These are phyloP conservation scores for Paraphoma chrysanthemicola DNA, from an alignment of 2,329 filamentous ascomycete species.

Conservation along the genomic window DNA sequence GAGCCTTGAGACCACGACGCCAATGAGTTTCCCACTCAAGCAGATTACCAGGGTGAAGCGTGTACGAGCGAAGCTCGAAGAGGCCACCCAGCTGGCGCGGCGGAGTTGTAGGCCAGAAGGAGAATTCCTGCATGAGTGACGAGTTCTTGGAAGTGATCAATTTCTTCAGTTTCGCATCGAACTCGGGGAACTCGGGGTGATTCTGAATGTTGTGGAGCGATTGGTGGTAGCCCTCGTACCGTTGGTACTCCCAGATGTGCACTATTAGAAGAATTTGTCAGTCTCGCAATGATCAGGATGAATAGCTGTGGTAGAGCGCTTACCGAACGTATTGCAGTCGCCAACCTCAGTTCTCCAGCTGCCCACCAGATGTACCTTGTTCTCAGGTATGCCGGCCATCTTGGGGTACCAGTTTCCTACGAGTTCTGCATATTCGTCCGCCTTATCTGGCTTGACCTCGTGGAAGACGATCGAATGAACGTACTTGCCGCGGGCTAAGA, in stretches of 20 bases:
- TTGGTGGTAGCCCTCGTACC: constrained; percentile 93
- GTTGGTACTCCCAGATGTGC: constrained; percentile 99
- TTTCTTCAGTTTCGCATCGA: constrained; percentile 83
- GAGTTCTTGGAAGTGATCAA: constrained; percentile 84
- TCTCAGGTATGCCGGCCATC: constrained; percentile 83
- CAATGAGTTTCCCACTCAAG: constrained; percentile 99
- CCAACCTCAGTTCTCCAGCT: constrained; percentile 99
- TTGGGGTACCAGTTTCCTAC: constrained; percentile 91
- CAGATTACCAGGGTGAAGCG: constrained; percentile 91
- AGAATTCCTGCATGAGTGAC: constrained; percentile 99
- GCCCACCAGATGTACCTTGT: constrained; percentile 94
- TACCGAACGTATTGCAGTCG: constrained; percentile 96
- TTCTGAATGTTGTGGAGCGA: constrained; percentile 84
- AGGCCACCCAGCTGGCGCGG: constrained; percentile 89
- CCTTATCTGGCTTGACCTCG: constrained; percentile 92
- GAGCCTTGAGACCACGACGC: constrained; percentile 87
- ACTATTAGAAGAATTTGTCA: constrained; percentile 63
- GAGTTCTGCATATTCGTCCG: constrained; percentile 90
- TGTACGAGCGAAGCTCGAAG: constrained; percentile 97
- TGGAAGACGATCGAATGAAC: constrained; percentile 98
- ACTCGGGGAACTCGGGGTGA: constrained; percentile 83
- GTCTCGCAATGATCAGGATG: neutral
- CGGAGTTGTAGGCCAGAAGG: constrained; percentile 96
- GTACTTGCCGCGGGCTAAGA: constrained; percentile 94
- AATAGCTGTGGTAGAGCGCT: constrained; percentile 32